Conservation (phyloP, 148 eudicot species). For the Rhododendron williamsianum region DNA sequence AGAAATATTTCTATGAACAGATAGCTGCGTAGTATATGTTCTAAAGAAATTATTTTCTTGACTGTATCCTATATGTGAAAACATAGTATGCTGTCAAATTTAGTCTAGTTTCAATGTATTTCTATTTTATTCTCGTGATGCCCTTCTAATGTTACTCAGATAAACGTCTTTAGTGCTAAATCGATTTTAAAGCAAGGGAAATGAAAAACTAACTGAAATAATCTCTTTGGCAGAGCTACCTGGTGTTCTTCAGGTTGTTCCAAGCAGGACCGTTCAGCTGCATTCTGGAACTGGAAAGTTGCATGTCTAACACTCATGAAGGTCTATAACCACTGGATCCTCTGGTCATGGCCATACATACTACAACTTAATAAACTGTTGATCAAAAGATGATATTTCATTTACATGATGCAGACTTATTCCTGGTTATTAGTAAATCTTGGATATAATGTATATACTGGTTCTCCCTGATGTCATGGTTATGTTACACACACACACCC, state of each 20-base stretch:
- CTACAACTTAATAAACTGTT: not conserved
- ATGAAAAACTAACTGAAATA: not conserved
- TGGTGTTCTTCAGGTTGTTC: conserved; percentile 79
- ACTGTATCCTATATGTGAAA: not conserved
- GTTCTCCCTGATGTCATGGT: not conserved
- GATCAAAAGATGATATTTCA: not conserved
- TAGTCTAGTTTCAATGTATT: not conserved
- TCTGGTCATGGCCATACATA: not conserved
- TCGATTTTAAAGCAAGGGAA: not conserved
- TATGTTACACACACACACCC: not conserved
- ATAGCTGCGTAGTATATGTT: not conserved
- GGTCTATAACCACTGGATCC: not conserved
- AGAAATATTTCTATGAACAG: not conserved
- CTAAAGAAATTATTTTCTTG: not conserved
- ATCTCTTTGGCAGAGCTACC: conserved; percentile 54
- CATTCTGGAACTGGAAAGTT: conserved; percentile 47
- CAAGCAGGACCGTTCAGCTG: conserved; percentile 51
- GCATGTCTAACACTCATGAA: not conserved
- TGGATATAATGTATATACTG: not conserved
- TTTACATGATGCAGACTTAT: not conserved
- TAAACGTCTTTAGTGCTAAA: not conserved
- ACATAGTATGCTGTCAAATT: not conserved
- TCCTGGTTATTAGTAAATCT: not conserved
- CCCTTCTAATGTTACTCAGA: not conserved
- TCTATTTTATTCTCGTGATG: not conserved